These are phyloP conservation scores for Kazachstania kunashirensis DNA, from an alignment of 805 yeast species.

Conservation along the genomic window DNA sequence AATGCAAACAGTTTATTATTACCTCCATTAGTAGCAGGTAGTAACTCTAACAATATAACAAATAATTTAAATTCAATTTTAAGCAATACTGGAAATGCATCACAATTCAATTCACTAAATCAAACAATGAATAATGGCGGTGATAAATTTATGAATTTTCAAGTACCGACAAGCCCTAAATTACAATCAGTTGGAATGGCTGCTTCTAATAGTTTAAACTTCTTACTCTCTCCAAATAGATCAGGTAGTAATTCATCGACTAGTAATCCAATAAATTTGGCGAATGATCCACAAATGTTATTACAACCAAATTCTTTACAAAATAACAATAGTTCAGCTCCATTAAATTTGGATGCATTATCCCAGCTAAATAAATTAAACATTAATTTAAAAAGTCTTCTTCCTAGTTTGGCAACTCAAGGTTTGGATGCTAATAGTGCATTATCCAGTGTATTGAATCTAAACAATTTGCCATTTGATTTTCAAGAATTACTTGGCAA, in stretches of 20 bases:
- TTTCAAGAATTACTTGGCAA: constrained; percentile 23
- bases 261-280: not conserved
- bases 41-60: not conserved
- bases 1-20: constrained; percentile 15
- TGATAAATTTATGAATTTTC: constrained; percentile 1
- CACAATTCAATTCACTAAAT: not conserved
- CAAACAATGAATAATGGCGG: not conserved
- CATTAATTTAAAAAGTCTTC: constrained; percentile 8
- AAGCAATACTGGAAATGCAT: not conserved
- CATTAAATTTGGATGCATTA: constrained; percentile 6
- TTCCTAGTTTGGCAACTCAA: constrained; percentile 5
- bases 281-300: not conserved
- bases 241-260: not conserved
- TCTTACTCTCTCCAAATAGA: constrained; percentile 11
- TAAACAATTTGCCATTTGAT: constrained; percentile 25
- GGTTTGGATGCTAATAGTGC: constrained; percentile 7
- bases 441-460: constrained; percentile 11
- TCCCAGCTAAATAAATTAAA: constrained; percentile 11
- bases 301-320: constrained; percentile 1
- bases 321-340: not conserved
- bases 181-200: constrained; percentile 11
- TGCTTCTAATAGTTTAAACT: constrained; percentile 6
- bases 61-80: not conserved
- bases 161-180: constrained; percentile 3
- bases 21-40: constrained; percentile 18